Percentiles rank a stretch among this genome's conserved stretches.
Evolutionary conservation across 177 flowering plant species (phyloP).

Genomic region (Tripterygium wilfordii): DNA sequence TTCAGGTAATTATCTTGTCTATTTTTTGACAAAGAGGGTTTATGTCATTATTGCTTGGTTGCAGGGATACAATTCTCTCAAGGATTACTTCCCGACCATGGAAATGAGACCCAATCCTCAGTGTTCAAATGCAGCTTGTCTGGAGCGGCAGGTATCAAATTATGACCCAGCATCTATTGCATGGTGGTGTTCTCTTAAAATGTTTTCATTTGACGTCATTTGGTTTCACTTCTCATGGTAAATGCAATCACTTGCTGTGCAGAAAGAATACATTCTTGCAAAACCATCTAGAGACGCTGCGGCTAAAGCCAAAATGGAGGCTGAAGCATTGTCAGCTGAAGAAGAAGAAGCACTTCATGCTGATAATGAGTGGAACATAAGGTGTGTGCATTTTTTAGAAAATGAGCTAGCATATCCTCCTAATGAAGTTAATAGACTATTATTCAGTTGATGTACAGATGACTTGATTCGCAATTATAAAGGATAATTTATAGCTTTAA

Average conservation of each 20-base stretch:
- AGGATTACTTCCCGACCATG: constrained; percentile 98
- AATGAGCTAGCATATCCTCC: no score
- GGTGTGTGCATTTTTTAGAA: no score
- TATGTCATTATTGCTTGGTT: constrained; percentile 10
- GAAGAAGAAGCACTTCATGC: constrained; percentile 67
- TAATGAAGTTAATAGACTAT: no score
- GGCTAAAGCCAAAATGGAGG: constrained; percentile 81
- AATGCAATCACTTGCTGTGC: constrained; percentile 17
- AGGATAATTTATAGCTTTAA: no score
- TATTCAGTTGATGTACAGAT: no score
- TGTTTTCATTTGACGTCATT: constrained; percentile 4
- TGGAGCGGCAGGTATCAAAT: constrained; percentile 76
- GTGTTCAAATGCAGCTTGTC: constrained; percentile 84
- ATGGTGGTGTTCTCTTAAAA: no score
- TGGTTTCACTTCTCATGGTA: constrained; percentile 10
- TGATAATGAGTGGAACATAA: constrained; percentile 96
- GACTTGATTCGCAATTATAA: no score
- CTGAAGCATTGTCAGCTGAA: constrained; percentile 36
- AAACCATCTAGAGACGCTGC: constrained; percentile 91
- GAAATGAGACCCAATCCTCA: constrained; percentile 96
- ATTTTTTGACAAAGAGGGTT: no score
- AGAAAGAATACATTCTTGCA: constrained; percentile 65
- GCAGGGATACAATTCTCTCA: constrained; percentile 94
- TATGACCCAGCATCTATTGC: constrained; percentile 5
- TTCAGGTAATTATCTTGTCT: no score